Conservation (phyloP, 2,329 filamentous ascomycete species). For the Cordyceps javanica region DNA sequence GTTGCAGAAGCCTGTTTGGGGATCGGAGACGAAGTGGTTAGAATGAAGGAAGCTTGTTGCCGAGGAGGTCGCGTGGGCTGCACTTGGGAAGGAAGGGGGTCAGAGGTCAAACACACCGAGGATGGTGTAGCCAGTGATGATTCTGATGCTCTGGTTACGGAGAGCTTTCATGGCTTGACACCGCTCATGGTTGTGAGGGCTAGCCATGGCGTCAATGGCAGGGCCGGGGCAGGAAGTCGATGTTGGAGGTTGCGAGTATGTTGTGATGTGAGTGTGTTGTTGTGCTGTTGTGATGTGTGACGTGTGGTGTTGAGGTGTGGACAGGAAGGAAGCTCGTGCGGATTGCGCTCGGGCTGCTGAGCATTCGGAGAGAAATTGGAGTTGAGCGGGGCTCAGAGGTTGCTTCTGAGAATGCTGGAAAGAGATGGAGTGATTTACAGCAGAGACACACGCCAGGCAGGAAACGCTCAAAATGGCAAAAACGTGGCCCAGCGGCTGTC, state of each 20-base stretch:
- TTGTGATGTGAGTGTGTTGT: too few relatives aligned
- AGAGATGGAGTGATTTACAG: too few relatives aligned
- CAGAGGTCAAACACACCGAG: conserved; percentile 1
- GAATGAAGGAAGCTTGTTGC: background rate
- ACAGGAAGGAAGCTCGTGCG: too few relatives aligned
- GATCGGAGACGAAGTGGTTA: background rate
- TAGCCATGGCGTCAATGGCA: background rate
- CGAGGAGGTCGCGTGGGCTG: background rate
- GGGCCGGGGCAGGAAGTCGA: background rate
- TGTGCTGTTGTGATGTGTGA: too few relatives aligned
- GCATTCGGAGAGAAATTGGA: too few relatives aligned
- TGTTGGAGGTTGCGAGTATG: background rate
- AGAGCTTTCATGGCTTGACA: conserved; percentile 4
- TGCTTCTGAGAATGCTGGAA: too few relatives aligned
- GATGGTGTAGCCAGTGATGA: conserved; percentile 10
- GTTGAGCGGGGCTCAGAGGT: too few relatives aligned
- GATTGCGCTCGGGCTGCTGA: too few relatives aligned
- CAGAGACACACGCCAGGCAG: too few relatives aligned
- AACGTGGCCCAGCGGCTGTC: too few relatives aligned
- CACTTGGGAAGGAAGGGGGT: background rate
- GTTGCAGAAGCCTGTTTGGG: conserved; percentile 24
- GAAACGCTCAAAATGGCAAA: too few relatives aligned
- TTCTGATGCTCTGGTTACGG: conserved; percentile 8
- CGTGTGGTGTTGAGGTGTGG: too few relatives aligned
- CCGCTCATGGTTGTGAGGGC: conserved; percentile 3